Base-by-base conservation (phyloP, 495 filamentous ascomycete genomes). In the Talaromyces thailandensis region DNA sequence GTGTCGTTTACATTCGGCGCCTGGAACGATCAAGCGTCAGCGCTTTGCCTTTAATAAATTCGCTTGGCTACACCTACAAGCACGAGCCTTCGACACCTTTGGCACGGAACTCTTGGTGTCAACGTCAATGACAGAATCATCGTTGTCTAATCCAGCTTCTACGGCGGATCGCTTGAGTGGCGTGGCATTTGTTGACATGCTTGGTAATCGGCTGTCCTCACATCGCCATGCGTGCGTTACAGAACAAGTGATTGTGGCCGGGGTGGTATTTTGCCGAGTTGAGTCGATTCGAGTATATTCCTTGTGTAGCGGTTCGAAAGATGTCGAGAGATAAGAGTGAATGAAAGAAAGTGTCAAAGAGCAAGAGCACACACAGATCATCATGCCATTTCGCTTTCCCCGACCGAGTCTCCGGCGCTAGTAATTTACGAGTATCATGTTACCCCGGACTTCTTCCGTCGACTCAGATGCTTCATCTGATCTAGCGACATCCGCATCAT, bases 1-100 rank as follows among this genome's bases (percentile, higher is more conserved):
- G 64, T 79, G 77, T 37, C 77, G 71, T 62, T 79, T 79, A 55
- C 77, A 79, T 61, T 79, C 77, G 9, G 77, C 77, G 62, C 77
- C 77, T 79, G 60, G 48, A 60, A 58, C 37, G 55, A 45, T 35
- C n/a, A 40, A 9, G 35, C 14, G 31, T 51, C 48, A 48, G 40
- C 51, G 50, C 32, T 6, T 6, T 32, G 25, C 26, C 26, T 58
- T 65, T 66, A 4, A 64, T 63, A 67, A 14, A 3, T 43, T 25
- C 56, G 57, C 66, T 53, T n/a, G 55, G 31, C 14, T 18, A 53
- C 29, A 70, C 77, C 71, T 64, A 78, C 77, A 79, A 25, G 77
- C 77, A 55, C 77, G 77, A 56, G 77, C 76, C 70, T 79, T 79
- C 53, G 77, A 79, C 43, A 79, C 77, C 63, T 68, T 76, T 6